phyloP scores from a whole-genome alignment of 2,329 filamentous ascomycete genomes.

The Colletotrichum chlorophyti region DNA sequence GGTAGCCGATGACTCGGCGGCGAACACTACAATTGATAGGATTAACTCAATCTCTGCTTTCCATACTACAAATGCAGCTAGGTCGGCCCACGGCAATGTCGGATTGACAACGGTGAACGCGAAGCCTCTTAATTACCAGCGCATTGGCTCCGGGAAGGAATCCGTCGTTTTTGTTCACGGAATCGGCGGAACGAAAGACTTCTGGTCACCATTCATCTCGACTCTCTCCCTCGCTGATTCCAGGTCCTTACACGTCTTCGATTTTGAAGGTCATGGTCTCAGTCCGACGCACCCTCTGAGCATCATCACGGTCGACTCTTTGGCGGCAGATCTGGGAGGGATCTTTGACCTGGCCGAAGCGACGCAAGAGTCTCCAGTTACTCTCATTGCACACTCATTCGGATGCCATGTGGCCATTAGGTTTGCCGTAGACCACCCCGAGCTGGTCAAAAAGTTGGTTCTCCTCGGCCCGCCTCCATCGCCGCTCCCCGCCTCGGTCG shows the following conservation, averaged over 20 bases:
- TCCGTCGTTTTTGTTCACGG: slow-evolving; percentile 62
- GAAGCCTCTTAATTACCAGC: slow-evolving; percentile 49
- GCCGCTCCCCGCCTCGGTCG: slow-evolving; percentile 47
- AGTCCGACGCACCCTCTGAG: slow-evolving; percentile 56
- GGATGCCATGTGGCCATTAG: slow-evolving; percentile 55
- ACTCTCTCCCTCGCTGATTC: slow-evolving; percentile 37
- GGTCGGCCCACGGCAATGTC: slow-evolving; percentile 24
- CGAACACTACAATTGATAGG: slow-evolving; percentile 36
- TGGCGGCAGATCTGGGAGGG: slow-evolving; percentile 48
- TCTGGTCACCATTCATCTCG: slow-evolving; percentile 52
- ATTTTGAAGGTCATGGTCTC: slow-evolving; percentile 63
- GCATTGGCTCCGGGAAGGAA: slow-evolving; percentile 33
- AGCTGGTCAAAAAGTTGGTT: slow-evolving; percentile 49
- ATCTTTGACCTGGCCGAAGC: slow-evolving; percentile 44
- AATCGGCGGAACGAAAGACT: slow-evolving; percentile 53
- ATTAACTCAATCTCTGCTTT: slow-evolving; percentile 21
- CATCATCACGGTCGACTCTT: slow-evolving; percentile 48
- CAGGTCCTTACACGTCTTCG: slow-evolving; percentile 50
- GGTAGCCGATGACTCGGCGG: slow-evolving; percentile 35
- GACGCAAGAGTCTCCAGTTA: slow-evolving; percentile 37
- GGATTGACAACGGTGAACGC: slow-evolving; percentile 45
- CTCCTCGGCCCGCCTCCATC: slow-evolving; percentile 54
- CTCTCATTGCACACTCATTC: slow-evolving; percentile 57
- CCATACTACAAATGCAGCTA: slow-evolving; percentile 26
- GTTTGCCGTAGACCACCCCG: slow-evolving; percentile 47